Conservation (phyloP, 805 yeast genomes). For the Wickerhamiella hasegawae region DNA sequence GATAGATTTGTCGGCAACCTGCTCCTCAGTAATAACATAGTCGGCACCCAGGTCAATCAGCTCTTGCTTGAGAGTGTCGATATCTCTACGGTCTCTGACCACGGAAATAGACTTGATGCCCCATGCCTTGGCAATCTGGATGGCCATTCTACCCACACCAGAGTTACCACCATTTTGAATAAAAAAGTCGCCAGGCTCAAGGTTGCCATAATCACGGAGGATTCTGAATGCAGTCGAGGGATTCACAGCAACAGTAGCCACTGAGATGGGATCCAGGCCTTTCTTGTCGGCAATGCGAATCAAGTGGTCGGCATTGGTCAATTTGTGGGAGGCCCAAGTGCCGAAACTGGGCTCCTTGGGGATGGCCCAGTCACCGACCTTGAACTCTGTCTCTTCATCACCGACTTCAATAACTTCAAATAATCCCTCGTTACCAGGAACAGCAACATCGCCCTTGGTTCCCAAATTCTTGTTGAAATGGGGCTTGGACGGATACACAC, state of each 20-base stretch:
- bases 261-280: conserved; percentile 26
- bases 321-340: conserved; percentile 80
- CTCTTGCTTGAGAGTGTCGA: conserved; percentile 42
- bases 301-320: conserved; percentile 36
- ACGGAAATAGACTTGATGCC: conserved; percentile 78
- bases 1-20: conserved; percentile 55
- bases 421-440: conserved; percentile 89
- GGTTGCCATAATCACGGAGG: conserved; percentile 51
- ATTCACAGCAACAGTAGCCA: conserved; percentile 83
- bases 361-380: conserved; percentile 74
- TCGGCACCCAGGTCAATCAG: conserved; percentile 65
- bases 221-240: conserved; percentile 86
- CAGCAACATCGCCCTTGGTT: conserved; percentile 51
- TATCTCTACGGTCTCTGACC: conserved; percentile 69
- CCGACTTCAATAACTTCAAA: conserved; percentile 74
- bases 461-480: conserved; percentile 31
- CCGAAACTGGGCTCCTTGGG: conserved; percentile 71
- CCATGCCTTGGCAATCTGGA: conserved; percentile 65
- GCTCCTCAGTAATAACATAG: conserved; percentile 76
- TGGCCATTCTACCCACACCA: conserved; percentile 83
- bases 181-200: conserved; percentile 66
- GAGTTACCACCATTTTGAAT: conserved; percentile 95
- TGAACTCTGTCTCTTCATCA: conserved; percentile 28
- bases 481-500: conserved; percentile 72
- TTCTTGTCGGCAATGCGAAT: conserved; percentile 38